These are phyloP conservation scores for Populus hybrid DNA, from an alignment of 441 rosid genomes.

Conservation along the genomic window DNA sequence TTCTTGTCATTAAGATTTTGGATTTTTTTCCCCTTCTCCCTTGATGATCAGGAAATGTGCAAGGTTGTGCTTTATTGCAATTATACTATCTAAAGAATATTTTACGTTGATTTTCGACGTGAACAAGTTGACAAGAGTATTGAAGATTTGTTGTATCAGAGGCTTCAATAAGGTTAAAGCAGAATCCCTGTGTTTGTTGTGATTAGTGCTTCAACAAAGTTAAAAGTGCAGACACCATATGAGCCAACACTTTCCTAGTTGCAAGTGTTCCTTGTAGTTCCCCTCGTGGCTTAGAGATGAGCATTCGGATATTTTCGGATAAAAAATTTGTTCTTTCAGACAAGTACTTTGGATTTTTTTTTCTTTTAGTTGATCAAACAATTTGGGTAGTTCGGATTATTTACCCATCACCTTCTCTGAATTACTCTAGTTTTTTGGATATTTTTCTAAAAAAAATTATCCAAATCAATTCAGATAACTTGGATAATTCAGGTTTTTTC, in stretches of 20 bases:
- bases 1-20: slow-evolving; percentile 8
- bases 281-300: no score
- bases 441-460: no score
- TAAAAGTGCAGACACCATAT: background rate
- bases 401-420: no score
- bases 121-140: background rate
- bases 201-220: background rate
- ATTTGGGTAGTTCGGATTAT: background rate
- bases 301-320: no score
- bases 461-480: no score
- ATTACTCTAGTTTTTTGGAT: no score
- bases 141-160: background rate
- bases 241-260: background rate
- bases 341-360: no score
- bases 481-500: no score
- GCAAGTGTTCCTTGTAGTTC: background rate
- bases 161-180: background rate
- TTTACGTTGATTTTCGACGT: background rate
- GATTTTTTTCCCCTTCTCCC: background rate
- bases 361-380: no score
- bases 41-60: slow-evolving; percentile 20
- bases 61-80: slow-evolving; percentile 15
- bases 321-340: no score
- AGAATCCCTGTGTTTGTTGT: background rate
- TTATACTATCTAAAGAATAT: slow-evolving; percentile 4